Conservation (phyloP, 352 stramenopile genomes). For the Phytophthora pini region DNA sequence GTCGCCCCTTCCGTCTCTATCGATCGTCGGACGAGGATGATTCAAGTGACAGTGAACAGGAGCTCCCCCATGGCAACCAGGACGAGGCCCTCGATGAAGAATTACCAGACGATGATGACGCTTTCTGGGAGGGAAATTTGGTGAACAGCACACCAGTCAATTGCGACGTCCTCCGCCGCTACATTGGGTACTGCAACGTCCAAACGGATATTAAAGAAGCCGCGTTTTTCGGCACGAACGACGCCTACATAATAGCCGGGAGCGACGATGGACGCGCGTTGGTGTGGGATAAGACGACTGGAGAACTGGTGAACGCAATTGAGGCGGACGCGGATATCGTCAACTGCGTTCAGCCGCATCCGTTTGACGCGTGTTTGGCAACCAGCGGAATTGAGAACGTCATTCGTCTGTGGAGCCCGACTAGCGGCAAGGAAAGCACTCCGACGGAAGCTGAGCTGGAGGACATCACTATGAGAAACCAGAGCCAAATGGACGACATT, state of each 20-base stretch:
- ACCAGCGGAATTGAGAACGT: slow-evolving; percentile 88
- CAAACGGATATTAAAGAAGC: slow-evolving; percentile 93
- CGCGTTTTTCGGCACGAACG: slow-evolving; percentile 87
- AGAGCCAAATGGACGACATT: slow-evolving; percentile 69
- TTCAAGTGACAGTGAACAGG: slow-evolving; percentile 36
- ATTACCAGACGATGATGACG: slow-evolving; percentile 41
- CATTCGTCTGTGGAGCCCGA: slow-evolving; percentile 81
- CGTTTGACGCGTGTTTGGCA: slow-evolving; percentile 74
- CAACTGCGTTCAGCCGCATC: slow-evolving; percentile 90
- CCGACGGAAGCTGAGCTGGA: slow-evolving; percentile 61
- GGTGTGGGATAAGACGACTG: slow-evolving; percentile 86
- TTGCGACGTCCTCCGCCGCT: slow-evolving; percentile 72
- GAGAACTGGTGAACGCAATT: slow-evolving; percentile 83
- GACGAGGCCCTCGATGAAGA: slow-evolving; percentile 19
- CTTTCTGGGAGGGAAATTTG: slow-evolving; percentile 61
- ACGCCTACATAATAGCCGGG: slow-evolving; percentile 85
- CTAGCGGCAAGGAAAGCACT: slow-evolving; percentile 42
- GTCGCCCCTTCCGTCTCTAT: slow-evolving; percentile 15
- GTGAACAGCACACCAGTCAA: slow-evolving; percentile 55
- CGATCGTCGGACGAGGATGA: slow-evolving; percentile 39
- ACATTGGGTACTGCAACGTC: slow-evolving; percentile 89
- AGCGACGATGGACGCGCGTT: slow-evolving; percentile 88
- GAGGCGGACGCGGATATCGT: slow-evolving; percentile 87
- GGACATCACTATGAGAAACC: slow-evolving; percentile 61
- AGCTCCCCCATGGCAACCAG: slow-evolving; percentile 24